Conservation (phyloP, 2,329 filamentous ascomycete genomes). For the Fusarium paranaense region DNA sequence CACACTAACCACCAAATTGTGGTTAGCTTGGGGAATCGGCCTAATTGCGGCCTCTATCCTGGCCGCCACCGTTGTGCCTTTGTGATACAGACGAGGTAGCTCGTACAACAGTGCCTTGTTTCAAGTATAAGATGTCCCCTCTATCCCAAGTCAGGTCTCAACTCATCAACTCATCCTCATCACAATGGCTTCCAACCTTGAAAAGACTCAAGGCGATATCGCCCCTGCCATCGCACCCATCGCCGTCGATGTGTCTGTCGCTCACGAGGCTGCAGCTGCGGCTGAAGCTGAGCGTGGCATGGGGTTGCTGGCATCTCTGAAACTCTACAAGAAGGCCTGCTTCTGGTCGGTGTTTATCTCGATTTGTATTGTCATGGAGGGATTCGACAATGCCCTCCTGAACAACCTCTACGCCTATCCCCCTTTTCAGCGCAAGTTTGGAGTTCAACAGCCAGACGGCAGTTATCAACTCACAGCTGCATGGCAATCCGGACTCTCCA, state of each 20-base stretch:
- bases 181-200: constrained; percentile 25
- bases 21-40: background rate
- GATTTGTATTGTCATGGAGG: constrained; percentile 54
- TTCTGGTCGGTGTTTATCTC: constrained; percentile 54
- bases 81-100: background rate
- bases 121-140: background rate
- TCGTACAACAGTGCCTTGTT: background rate
- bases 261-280: constrained; percentile 43
- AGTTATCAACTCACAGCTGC: constrained; percentile 59
- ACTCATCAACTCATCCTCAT: background rate
- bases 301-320: constrained; percentile 50
- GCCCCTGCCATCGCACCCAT: constrained; percentile 9
- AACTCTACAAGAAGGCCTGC: constrained; percentile 53
- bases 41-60: constrained; percentile 12
- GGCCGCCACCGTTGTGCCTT: background rate
- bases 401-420: constrained; percentile 56
- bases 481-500: constrained; percentile 65
- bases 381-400: constrained; percentile 55
- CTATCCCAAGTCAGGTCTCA: background rate
- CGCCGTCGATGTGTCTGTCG: constrained; percentile 27
- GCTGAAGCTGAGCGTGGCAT: constrained; percentile 51
- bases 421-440: constrained; percentile 55
- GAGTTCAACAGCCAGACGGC: constrained; percentile 49
- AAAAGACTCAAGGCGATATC: constrained; percentile 21
- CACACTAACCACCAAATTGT: background rate